Evolutionary conservation across 2,329 filamentous ascomycete species (phyloP).

Genomic region (Cryphonectria japonica): DNA sequence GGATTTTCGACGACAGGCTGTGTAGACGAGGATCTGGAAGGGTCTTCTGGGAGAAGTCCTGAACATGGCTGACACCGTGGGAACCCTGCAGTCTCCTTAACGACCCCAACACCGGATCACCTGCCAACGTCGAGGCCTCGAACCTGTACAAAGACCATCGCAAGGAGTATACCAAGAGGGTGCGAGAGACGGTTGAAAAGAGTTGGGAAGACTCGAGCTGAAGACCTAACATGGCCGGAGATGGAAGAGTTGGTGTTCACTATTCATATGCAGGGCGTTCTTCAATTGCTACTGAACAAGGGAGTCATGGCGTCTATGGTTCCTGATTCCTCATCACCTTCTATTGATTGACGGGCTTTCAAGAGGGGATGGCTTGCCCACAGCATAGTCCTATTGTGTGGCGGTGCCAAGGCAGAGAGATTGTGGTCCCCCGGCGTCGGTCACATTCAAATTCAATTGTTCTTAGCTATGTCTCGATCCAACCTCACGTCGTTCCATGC

Average conservation of each 20-base stretch:
- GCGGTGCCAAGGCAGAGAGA: constrained; percentile 4
- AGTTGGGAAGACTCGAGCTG: constrained; percentile 85
- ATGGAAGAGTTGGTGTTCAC: neutral
- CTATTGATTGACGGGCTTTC: constrained; percentile 8
- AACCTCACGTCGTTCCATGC: neutral
- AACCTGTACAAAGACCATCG: constrained; percentile 98
- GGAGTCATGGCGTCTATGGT: constrained; percentile 19
- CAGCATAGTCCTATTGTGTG: neutral
- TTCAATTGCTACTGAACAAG: neutral
- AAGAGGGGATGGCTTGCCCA: constrained; percentile 1
- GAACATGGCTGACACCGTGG: constrained; percentile 35
- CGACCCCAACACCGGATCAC: constrained; percentile 97
- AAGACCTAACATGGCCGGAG: neutral
- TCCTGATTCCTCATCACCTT: neutral
- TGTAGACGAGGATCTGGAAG: neutral
- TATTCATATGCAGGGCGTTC: constrained; percentile 9
- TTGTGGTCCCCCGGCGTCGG: neutral
- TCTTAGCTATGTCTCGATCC: neutral
- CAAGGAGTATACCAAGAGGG: constrained; percentile 93
- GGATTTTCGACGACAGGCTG: neutral
- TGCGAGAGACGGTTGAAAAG: constrained; percentile 97
- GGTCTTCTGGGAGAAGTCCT: neutral
- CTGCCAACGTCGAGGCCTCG: constrained; percentile 95
- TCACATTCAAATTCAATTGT: neutral
- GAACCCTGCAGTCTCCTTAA: constrained; percentile 74